These are phyloP conservation scores for Tetraselmis chui DNA, from an alignment of 139 green algal species.

Conservation along the genomic window DNA sequence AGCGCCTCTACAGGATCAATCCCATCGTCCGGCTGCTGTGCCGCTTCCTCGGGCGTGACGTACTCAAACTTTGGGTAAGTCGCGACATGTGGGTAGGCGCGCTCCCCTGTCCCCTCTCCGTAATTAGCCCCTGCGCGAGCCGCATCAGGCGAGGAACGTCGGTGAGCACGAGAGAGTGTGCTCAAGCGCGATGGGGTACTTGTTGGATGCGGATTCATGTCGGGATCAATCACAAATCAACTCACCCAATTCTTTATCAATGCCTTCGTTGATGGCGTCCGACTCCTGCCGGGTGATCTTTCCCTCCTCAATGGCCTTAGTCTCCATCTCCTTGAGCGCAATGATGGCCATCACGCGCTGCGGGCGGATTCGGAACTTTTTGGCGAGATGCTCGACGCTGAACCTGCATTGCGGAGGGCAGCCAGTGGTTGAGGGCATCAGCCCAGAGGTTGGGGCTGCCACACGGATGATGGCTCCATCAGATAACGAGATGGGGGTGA, in stretches of 20 bases:
- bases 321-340: constrained; percentile 36
- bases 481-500: not conserved
- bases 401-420: constrained; percentile 19
- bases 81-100: not conserved
- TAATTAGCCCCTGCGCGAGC: not conserved
- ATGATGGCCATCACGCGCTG: constrained; percentile 59
- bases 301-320: not conserved
- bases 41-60: not conserved
- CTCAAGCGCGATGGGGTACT: not conserved
- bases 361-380: constrained; percentile 38
- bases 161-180: no score
- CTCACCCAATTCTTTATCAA: not conserved
- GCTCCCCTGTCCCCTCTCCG: not conserved
- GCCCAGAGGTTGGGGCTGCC: no score
- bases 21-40: not conserved
- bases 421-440: not conserved
- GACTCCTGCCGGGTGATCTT: not conserved
- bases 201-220: not conserved
- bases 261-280: not conserved
- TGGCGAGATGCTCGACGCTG: constrained; percentile 17
- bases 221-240: not conserved
- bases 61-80: not conserved
- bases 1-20: not conserved
- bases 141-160: no score
- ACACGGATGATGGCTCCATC: no score